These are phyloP conservation scores for Stygiomarasmius scandens DNA, from an alignment of 1,284 basidiomycete species.

Conservation along the genomic window DNA sequence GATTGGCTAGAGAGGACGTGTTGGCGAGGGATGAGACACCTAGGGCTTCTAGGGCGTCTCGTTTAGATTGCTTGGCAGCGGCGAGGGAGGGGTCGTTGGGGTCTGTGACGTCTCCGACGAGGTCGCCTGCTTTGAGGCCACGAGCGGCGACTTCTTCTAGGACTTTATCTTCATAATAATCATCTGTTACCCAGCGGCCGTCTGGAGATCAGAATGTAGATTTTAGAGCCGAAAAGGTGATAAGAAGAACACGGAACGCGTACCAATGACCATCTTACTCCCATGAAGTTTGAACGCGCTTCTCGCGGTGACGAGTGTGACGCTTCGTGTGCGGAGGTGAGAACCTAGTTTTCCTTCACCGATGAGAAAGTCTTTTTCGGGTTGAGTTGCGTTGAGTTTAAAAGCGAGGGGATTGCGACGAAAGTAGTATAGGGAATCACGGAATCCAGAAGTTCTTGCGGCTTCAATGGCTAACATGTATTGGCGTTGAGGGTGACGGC, in stretches of 20 bases:
- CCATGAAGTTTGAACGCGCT: conserved; percentile 96
- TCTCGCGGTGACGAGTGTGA: conserved; percentile 90
- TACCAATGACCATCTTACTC: conserved; percentile 85
- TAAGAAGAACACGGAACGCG: conserved; percentile 27
- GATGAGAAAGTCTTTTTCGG: conserved; percentile 93
- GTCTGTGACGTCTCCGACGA: conserved; percentile 81
- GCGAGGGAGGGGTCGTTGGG: conserved; percentile 51
- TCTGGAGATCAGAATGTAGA: conserved; percentile 46
- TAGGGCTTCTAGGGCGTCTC: background rate
- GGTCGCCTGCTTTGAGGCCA: conserved; percentile 75
- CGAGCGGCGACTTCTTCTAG: conserved; percentile 71
- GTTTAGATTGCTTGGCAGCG: conserved; percentile 27
- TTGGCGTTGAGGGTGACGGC: conserved; percentile 79
- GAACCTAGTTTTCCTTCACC: conserved; percentile 84
- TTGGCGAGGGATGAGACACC: conserved; percentile 1
- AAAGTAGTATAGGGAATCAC: conserved; percentile 97
- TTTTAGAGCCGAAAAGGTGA: conserved; percentile 3
- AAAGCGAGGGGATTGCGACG: conserved; percentile 87
- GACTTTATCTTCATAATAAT: conserved; percentile 90
- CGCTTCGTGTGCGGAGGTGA: conserved; percentile 87
- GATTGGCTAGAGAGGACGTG: background rate
- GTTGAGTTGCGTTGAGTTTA: conserved; percentile 85
- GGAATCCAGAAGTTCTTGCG: conserved; percentile 92
- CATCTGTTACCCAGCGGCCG: conserved; percentile 89
- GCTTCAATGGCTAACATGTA: conserved; percentile 99